Conservation (phyloP, 2,329 filamentous ascomycete species). For the Camillea tinctor region DNA sequence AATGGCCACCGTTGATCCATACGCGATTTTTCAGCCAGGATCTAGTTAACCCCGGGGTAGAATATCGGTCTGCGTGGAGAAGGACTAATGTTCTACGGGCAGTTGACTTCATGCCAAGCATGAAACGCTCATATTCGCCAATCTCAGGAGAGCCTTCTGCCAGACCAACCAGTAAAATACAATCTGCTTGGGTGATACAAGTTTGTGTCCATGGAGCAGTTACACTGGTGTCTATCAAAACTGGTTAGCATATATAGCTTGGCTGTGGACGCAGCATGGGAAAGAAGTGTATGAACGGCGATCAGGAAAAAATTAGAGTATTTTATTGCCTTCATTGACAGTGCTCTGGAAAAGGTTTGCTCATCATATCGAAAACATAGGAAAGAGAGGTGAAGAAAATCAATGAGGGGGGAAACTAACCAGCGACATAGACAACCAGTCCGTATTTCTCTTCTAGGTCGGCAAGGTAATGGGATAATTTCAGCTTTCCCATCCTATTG, state of each 20-base stretch:
- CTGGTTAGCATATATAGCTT: constrained; percentile 29
- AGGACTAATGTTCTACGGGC: constrained; percentile 90
- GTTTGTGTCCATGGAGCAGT: constrained; percentile 98
- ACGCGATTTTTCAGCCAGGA: constrained; percentile 89
- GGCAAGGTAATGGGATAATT: constrained; percentile 91
- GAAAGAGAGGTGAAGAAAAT: background rate
- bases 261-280: background rate
- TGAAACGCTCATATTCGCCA: constrained; percentile 94
- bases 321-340: constrained; percentile 54
- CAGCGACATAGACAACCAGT: constrained; percentile 88
- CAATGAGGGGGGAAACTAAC: constrained; percentile 42
- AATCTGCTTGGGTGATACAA: constrained; percentile 95
- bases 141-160: constrained; percentile 88
- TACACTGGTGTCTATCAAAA: constrained; percentile 76
- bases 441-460: constrained; percentile 97
- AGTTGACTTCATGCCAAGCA: constrained; percentile 96
- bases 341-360: constrained; percentile 48
- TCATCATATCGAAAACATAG: constrained; percentile 47
- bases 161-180: constrained; percentile 86
- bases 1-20: constrained; percentile 98
- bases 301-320: constrained; percentile 72
- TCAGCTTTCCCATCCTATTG: constrained; percentile 94
- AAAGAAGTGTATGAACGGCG: constrained; percentile 11
- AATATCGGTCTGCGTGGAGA: constrained; percentile 86
- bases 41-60: constrained; percentile 77